Evolutionary conservation across 352 stramenopile species (phyloP), one percentile per base, ranked within the genome.

Genomic region (Phytophthora colocasiae): DNA sequence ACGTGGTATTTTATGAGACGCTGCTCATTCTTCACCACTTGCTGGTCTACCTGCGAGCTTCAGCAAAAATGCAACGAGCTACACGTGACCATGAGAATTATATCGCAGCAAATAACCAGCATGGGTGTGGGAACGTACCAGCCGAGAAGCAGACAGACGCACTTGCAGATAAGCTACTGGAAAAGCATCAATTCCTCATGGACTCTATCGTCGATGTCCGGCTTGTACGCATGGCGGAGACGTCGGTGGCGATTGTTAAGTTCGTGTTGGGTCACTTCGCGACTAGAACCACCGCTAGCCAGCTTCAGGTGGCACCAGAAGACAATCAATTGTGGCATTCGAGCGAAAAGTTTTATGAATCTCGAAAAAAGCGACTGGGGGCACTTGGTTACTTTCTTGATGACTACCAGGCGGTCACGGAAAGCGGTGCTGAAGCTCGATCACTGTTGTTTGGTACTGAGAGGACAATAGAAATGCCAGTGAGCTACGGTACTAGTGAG

Each of bases 111-210:
- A 59, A n/a, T 43, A 77, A 71, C 41, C 58, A 12, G 27, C 54
- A 67, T 8, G 27, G 52, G 24, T 43, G 26, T 65, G 56, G 15
- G 19, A 67, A 78, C 6, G 68, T 85, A 46, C 62, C 62, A 51
- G 64, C 65, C 9, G 62, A 65, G 24, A 75, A 72, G 29, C 72
- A 77, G 15, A 80, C 57, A 17, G 65, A 72, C 17, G 67, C 59
- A 10, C 49, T 88, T 40, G 82, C 77, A 4, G 64, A 71, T 14
- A 83, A 85, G 19, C 51, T 93, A 29, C 40, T 89, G 14, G 66
- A 73, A 40, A 93, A 93, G 61, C 66, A 87, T 59, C 60, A 75
- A 36, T 93, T 93, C 39, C 58, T 93, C n/a, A 83, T 89, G 59
- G 82, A 91, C 26, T 81, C 85, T 0, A 81, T 91, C 24, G 69